These are phyloP conservation scores for Nigrospora oryzae DNA, from an alignment of 2,329 filamentous ascomycete species.

Conservation along the genomic window DNA sequence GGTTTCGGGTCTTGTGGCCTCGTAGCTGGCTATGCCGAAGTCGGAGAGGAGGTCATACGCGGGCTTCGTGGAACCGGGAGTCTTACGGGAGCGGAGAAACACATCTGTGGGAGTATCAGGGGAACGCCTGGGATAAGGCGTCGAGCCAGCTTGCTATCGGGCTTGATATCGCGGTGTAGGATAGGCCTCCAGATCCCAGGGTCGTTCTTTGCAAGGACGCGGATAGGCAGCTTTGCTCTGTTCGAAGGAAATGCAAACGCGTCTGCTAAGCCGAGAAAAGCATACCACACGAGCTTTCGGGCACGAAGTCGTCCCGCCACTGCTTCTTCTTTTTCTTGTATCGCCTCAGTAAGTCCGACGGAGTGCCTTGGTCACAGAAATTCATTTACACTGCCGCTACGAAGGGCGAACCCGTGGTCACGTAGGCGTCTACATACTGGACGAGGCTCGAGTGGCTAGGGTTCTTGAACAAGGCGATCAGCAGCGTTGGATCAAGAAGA, in stretches of 20 bases:
- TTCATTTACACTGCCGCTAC: slow-evolving; percentile 6
- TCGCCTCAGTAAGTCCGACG: slow-evolving; percentile 2
- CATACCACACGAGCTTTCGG: slow-evolving; percentile 12
- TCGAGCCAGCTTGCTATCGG: slow-evolving; percentile 4
- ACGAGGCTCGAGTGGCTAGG: slow-evolving; percentile 1
- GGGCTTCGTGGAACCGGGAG: slow-evolving; percentile 8
- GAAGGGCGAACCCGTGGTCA: neutral
- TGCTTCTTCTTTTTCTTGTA: slow-evolving; percentile 4
- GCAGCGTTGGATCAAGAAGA: neutral
- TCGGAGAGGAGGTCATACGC: slow-evolving; percentile 9
- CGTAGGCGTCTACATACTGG: slow-evolving; percentile 5
- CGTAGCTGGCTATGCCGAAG: slow-evolving; percentile 6
- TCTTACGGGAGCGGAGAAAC: slow-evolving; percentile 10
- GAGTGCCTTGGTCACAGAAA: slow-evolving; percentile 5
- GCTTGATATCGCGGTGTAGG: slow-evolving; percentile 12
- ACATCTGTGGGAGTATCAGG: slow-evolving; percentile 2
- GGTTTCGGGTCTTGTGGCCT: neutral
- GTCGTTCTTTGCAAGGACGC: slow-evolving; percentile 2
- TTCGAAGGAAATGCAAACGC: slow-evolving; percentile 9
- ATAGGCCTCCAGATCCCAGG: slow-evolving; percentile 6
- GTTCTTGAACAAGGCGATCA: neutral
- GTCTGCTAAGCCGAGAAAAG: slow-evolving; percentile 7
- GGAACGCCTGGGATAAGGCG: neutral
- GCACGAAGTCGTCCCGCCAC: slow-evolving; percentile 1
- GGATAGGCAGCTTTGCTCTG: slow-evolving; percentile 6